These are phyloP conservation scores for Aspergillus taichungensis DNA, from an alignment of 495 filamentous ascomycete species.

Conservation along the genomic window DNA sequence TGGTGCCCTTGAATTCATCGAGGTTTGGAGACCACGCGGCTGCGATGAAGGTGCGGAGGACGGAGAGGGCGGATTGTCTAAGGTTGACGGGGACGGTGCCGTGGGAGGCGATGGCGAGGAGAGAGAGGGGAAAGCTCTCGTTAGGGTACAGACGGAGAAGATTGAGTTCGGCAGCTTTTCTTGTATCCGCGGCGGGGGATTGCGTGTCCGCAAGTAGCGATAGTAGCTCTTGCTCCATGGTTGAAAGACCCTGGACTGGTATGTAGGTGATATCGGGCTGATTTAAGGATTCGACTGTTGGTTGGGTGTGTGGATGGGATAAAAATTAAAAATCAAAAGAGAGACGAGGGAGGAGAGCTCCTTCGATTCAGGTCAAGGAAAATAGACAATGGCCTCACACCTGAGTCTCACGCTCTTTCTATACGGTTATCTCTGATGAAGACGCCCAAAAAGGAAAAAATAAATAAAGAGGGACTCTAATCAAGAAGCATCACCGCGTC, in stretches of 20 bases:
- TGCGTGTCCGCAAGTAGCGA: constrained; percentile 75
- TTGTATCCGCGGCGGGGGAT: constrained; percentile 53
- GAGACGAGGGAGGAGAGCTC: too few species aligned
- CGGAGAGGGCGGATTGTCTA: constrained; percentile 72
- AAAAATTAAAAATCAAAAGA: too few species aligned
- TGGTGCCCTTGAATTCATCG: constrained; percentile 59
- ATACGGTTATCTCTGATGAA: background rate
- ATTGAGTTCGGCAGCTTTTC: constrained; percentile 72
- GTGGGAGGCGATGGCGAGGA: constrained; percentile 72
- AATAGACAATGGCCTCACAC: too few species aligned
- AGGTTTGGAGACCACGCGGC: constrained; percentile 63
- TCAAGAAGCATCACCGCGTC: too few species aligned
- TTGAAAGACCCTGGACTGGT: constrained; percentile 9
- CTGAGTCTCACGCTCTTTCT: background rate
- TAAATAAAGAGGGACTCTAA: background rate
- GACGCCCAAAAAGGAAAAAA: background rate
- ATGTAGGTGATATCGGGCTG: too few species aligned
- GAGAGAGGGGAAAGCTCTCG: constrained; percentile 63
- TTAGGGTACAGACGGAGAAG: constrained; percentile 57
- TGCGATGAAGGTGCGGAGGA: constrained; percentile 74
- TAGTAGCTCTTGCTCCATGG: constrained; percentile 80
- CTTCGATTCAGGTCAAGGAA: too few species aligned
- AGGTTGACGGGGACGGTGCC: constrained; percentile 57
- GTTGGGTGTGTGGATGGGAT: too few species aligned
- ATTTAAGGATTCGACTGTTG: too few species aligned